Percentiles rank a stretch among this genome's conserved stretches.
phyloP scores from a whole-genome alignment of 1,139 yeast genomes.

The Pneumocystis murina region DNA sequence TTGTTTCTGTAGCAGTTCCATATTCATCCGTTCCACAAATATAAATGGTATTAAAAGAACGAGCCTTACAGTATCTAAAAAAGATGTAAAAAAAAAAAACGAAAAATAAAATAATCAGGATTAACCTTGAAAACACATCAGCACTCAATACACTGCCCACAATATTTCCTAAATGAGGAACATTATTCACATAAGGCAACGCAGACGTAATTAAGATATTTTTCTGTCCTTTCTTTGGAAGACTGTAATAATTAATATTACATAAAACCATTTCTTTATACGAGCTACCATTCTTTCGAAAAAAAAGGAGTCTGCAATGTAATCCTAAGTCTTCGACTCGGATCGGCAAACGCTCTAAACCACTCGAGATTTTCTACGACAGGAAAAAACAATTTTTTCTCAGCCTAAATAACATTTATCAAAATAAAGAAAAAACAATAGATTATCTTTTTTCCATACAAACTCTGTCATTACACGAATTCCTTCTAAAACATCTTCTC shows the following conservation, averaged over 20 bases:
- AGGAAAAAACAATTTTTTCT: neutral
- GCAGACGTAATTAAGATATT: constrained; percentile 89
- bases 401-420: neutral
- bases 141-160: constrained; percentile 91
- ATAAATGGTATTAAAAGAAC: constrained; percentile 74
- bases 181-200: constrained; percentile 91
- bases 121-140: constrained; percentile 54
- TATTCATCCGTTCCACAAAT: constrained; percentile 97
- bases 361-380: neutral
- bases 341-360: neutral
- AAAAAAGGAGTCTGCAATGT: neutral
- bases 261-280: too few species aligned
- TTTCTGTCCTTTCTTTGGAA: constrained; percentile 56
- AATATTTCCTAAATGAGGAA: constrained; percentile 94
- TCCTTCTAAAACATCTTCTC: constrained; percentile 21
- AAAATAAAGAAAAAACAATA: too few species aligned
- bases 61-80: constrained; percentile 62
- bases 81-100: neutral
- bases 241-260: constrained; percentile 11
- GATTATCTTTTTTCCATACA: constrained; percentile 14
- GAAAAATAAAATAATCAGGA: neutral
- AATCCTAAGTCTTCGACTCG: neutral
- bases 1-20: constrained; percentile 98
- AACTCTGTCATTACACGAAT: constrained; percentile 28
- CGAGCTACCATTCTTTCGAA: neutral